Evolutionary conservation across 1,284 basidiomycete species (phyloP).

Genomic region (Ceratobasidium sp.): DNA sequence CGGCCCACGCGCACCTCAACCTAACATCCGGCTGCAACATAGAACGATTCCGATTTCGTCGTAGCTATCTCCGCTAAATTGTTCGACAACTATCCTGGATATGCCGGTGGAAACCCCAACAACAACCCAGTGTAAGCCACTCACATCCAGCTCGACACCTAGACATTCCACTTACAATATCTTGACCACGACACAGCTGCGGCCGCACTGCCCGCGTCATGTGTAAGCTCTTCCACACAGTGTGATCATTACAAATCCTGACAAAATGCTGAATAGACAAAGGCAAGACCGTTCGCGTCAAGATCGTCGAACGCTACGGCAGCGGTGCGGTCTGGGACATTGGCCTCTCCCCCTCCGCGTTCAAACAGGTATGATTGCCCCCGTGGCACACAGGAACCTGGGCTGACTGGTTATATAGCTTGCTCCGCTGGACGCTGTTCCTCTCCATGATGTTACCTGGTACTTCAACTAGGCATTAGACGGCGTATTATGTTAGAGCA

Average conservation of each 20-base stretch:
- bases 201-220: not conserved
- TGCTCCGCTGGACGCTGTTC: slow-evolving; percentile 28
- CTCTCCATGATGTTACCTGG: slow-evolving; percentile 38
- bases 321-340: slow-evolving; percentile 35
- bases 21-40: not conserved
- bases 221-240: not conserved
- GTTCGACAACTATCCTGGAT: slow-evolving; percentile 37
- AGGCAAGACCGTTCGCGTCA: slow-evolving; percentile 37
- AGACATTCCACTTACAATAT: too few species aligned
- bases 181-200: not conserved
- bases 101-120: slow-evolving; percentile 40
- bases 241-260: not conserved
- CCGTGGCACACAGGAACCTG: not conserved
- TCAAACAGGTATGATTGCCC: slow-evolving; percentile 26
- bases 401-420: not conserved
- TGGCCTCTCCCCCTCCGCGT: slow-evolving; percentile 35
- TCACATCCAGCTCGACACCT: too few species aligned
- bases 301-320: slow-evolving; percentile 34
- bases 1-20: not conserved
- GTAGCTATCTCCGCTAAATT: slow-evolving; percentile 35
- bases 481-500: too few species aligned
- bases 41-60: slow-evolving; percentile 17
- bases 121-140: slow-evolving; percentile 41
- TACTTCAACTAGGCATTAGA: slow-evolving; percentile 13
- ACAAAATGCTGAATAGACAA: slow-evolving; percentile 6